A percentile compares a stretch with the other conserved stretches of the same genome.
Conservation (phyloP, 768 basidiomycete species). For the Mrakia gelida region DNA sequence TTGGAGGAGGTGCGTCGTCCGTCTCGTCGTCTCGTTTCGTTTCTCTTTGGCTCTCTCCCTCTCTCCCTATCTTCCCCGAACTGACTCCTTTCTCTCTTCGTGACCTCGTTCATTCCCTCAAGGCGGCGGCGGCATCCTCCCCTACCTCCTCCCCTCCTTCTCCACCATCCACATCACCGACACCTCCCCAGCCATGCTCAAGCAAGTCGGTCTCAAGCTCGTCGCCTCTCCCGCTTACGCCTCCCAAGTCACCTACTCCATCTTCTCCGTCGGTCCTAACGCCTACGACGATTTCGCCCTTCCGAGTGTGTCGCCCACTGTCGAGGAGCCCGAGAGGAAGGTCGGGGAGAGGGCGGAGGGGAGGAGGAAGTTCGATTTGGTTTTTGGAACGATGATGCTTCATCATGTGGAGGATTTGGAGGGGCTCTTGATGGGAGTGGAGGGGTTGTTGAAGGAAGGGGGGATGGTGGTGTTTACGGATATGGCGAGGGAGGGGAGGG, state of each 20-base stretch:
- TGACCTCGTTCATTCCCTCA: neutral
- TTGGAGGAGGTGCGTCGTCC: neutral
- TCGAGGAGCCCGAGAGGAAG: neutral
- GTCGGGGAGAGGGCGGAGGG: neutral
- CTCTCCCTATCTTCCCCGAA: no score
- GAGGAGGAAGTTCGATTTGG: neutral
- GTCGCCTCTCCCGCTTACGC: neutral
- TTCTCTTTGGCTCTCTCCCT: no score
- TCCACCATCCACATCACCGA: neutral
- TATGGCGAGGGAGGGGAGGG: neutral
- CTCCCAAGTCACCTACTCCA: neutral
- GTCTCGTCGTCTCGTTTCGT: neutral
- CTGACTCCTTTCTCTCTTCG: neutral
- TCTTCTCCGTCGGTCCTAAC: neutral
- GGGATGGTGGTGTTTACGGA: neutral
- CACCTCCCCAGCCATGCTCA: neutral
- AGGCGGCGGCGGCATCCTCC: neutral
- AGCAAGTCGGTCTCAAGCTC: neutral
- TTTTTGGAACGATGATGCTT: neutral
- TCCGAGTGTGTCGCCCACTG: neutral
- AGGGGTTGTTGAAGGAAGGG: neutral
- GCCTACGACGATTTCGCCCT: neutral
- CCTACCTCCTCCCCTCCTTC: slow-evolving; percentile 2
- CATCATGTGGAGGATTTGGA: neutral
- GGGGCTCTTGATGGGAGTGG: neutral